phyloP scores from a whole-genome alignment of 805 yeast genomes.

The Sugiyamaella marilandica region DNA sequence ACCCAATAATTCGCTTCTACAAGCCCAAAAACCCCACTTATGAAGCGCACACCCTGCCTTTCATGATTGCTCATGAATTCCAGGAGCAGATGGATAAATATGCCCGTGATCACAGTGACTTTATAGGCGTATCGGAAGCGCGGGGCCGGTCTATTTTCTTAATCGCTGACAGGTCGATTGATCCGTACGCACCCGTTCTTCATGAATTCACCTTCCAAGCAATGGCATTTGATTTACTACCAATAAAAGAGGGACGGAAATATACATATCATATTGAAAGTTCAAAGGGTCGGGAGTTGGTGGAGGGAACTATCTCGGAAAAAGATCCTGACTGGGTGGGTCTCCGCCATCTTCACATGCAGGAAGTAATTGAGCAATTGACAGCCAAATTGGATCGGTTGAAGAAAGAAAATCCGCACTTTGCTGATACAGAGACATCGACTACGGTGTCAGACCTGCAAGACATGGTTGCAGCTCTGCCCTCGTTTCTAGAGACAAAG shows the following conservation, averaged over 20 bases:
- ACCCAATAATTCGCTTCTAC: conserved; percentile 77
- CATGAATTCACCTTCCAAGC: conserved; percentile 93
- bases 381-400: conserved; percentile 57
- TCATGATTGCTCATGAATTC: conserved; percentile 64
- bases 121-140: conserved; percentile 42
- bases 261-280: conserved; percentile 48
- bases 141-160: conserved; percentile 71
- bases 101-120: conserved; percentile 61
- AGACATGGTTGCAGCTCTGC: conserved; percentile 52
- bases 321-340: conserved; percentile 67
- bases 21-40: conserved; percentile 48
- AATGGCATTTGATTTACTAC: conserved; percentile 72
- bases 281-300: conserved; percentile 34
- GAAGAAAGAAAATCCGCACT: conserved; percentile 65
- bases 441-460: conserved; percentile 65
- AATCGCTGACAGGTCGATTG: conserved; percentile 79
- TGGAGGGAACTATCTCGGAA: conserved; percentile 49
- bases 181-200: conserved; percentile 72
- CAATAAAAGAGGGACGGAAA: conserved; percentile 39
- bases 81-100: conserved; percentile 71
- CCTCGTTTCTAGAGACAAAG: conserved; percentile 33
- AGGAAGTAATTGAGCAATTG: conserved; percentile 64
- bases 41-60: conserved; percentile 57
- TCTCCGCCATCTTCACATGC: conserved; percentile 68
- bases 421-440: conserved; percentile 63